Base-by-base conservation (phyloP, 2,329 filamentous ascomycete species). In the Cercospora sp. region DNA sequence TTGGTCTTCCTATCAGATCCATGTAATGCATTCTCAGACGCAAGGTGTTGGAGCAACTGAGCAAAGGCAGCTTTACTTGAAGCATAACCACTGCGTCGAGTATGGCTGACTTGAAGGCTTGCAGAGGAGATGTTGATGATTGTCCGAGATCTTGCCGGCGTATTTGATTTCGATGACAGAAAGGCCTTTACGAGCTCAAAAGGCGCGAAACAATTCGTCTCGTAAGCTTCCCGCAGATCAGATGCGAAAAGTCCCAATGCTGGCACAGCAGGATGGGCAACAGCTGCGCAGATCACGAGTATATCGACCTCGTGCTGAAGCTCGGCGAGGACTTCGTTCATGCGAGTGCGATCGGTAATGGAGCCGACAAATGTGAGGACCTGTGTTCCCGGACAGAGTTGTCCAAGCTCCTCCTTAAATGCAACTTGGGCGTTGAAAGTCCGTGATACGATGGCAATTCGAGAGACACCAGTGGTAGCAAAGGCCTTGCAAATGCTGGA, bases 241-340 rank as follows among this genome's bases (percentile, higher is more conserved):
- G 76, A 74, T 3, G 72, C 69, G 55, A 79, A 75, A 23, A 74
- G 75, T 18, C 75, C 75, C 7, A 64, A 57, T 8, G 81, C 63
- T 7, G 74, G 53, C 13, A 76, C 74, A 31, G 64, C 68, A 5
- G 75, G 74, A 39, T 78, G 77, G 10, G 77, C 67, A 1, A 70
- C 72, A 0, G 75, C 80, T 0, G 81, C 82, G 65, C 77, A 80
- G 65, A 78, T 79, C 59, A 84, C 75, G 13, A 84, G 67, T 53
- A 84, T 73, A 66, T 84, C 73, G 30, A 78, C 76, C 7, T 57
- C 53, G 13, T 57, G 20, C 3, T 31, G 10, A 3, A 57, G 9
- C 8, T 57, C 53, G 53, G 23, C 28, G 3, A 57, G 53, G 62
- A 75, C 59, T 33, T 81, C 77, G 13, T 76, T 69, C 60, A 75